Conservation (phyloP, 306 rosid genomes). For the Inga laurina region DNA sequence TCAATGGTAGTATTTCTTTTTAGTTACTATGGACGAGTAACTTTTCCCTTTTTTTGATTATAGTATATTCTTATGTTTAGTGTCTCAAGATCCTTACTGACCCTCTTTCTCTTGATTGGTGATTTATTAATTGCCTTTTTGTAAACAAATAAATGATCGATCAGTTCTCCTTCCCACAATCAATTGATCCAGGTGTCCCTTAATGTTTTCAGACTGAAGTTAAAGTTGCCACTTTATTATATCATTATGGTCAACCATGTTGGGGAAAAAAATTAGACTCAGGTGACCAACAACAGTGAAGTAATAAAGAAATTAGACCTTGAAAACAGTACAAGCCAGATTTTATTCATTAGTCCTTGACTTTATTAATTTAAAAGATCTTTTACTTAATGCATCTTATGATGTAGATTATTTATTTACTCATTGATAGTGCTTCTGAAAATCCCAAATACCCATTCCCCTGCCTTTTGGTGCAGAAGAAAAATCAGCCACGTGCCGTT, state of each 20-base stretch:
- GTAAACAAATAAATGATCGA: neutral
- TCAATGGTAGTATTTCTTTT: neutral
- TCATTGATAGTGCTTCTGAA: neutral
- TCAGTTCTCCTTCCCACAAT: neutral
- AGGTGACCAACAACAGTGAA: neutral
- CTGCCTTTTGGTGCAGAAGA: neutral
- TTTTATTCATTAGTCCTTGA: neutral
- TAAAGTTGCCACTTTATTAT: neutral
- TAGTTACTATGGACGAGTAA: neutral
- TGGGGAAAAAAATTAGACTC: neutral
- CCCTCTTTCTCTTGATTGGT: neutral
- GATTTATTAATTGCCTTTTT: neutral
- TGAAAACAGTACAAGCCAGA: neutral
- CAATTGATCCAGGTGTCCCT: neutral
- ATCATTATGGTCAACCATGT: conserved; percentile 14
- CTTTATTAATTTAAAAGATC: neutral
- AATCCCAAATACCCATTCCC: neutral
- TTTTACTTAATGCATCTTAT: no score
- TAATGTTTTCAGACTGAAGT: conserved; percentile 16
- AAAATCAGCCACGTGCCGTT: neutral
- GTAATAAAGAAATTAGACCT: neutral
- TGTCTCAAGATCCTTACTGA: neutral
- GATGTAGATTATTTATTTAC: no score
- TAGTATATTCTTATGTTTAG: neutral
- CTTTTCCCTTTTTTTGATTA: neutral